Evolutionary conservation across 257 asterid genomes (phyloP).

Genomic region (Lantana camara): DNA sequence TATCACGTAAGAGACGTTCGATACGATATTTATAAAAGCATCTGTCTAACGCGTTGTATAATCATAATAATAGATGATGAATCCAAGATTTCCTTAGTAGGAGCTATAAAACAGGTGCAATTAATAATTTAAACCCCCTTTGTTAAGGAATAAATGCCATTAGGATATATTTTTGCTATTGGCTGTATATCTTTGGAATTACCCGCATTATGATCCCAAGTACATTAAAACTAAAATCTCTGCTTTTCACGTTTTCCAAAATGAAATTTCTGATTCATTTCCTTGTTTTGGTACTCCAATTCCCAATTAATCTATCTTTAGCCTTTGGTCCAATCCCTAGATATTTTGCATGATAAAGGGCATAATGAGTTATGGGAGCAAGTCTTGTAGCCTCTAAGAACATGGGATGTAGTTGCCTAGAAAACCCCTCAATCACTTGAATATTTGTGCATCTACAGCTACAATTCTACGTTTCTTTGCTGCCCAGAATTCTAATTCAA

Average conservation of each 20-base stretch:
- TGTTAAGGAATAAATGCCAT: slow-evolving; percentile 10
- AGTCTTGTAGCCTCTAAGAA: slow-evolving; percentile 23
- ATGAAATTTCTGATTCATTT: neutral
- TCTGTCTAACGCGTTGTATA: too few species aligned
- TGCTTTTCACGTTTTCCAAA: neutral
- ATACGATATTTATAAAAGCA: too few species aligned
- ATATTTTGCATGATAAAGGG: slow-evolving; percentile 2
- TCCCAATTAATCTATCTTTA: neutral
- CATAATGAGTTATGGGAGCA: slow-evolving; percentile 2
- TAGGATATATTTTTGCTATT: too few species aligned
- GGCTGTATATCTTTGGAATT: too few species aligned
- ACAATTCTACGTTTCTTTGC: too few species aligned
- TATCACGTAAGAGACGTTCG: too few species aligned
- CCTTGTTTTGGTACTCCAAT: neutral
- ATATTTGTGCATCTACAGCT: slow-evolving; percentile 1
- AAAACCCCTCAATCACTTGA: slow-evolving; percentile 4
- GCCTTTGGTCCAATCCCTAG: slow-evolving; percentile 27
- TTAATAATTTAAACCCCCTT: slow-evolving; percentile 5
- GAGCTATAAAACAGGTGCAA: neutral
- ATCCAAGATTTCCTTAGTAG: neutral
- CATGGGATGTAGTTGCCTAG: slow-evolving; percentile 29
- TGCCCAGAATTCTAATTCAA: too few species aligned
- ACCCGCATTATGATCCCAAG: too few species aligned
- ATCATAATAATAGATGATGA: neutral
- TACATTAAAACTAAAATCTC: too few species aligned